phyloP scores from a whole-genome alignment of 2,329 filamentous ascomycete species.

The Claviceps purpurea region DNA sequence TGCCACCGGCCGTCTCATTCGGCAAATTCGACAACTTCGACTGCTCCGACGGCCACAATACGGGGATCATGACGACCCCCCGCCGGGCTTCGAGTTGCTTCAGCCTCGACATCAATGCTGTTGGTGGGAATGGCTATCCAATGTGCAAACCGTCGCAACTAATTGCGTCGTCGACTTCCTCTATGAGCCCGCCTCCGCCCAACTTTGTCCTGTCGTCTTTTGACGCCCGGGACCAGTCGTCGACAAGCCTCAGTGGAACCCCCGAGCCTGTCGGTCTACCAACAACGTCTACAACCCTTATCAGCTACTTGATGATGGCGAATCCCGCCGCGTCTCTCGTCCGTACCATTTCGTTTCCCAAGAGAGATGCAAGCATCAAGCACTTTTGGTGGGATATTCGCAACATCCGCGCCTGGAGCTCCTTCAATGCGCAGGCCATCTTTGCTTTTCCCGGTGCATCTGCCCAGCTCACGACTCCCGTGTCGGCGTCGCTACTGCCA shows the following conservation, averaged over 20 bases:
- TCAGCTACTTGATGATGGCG: constrained; percentile 62
- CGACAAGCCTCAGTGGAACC: constrained; percentile 26
- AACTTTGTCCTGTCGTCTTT: constrained; percentile 35
- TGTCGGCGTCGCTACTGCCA: constrained; percentile 49
- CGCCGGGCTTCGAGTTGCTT: constrained; percentile 50
- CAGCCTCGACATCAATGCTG: constrained; percentile 50
- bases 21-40: constrained; percentile 25
- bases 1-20: constrained; percentile 51
- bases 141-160: constrained; percentile 65
- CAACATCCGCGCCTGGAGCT: constrained; percentile 70
- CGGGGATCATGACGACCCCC: constrained; percentile 4
- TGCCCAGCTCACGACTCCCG: constrained; percentile 56
- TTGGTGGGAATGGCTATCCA: constrained; percentile 68
- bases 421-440: constrained; percentile 63
- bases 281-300: constrained; percentile 49
- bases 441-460: constrained; percentile 59
- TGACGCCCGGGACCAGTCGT: constrained; percentile 31
- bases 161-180: constrained; percentile 8
- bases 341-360: constrained; percentile 58
- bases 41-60: constrained; percentile 1
- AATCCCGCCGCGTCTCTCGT: constrained; percentile 78
- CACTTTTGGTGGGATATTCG: constrained; percentile 96
- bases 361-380: constrained; percentile 54
- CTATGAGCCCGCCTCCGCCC: constrained; percentile 8
- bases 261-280: constrained; percentile 26